These are phyloP conservation scores for Exophiala sp. DNA, from an alignment of 2,329 filamentous ascomycete species.

Conservation along the genomic window DNA sequence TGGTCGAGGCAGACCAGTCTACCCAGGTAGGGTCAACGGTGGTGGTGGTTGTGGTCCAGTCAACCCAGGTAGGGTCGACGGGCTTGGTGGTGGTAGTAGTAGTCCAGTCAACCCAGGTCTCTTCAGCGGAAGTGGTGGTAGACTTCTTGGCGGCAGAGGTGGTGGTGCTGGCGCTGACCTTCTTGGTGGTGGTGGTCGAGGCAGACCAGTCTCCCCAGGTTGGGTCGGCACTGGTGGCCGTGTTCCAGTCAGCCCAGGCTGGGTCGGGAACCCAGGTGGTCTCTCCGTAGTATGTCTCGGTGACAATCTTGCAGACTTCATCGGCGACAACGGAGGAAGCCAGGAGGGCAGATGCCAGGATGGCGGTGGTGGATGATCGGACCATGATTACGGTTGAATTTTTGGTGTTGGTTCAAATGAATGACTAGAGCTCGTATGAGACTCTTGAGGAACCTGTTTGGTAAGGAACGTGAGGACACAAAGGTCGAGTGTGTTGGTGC, in stretches of 20 bases:
- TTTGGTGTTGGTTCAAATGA: constrained; percentile 13
- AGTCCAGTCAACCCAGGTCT: constrained; percentile 4
- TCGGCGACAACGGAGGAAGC: constrained; percentile 13
- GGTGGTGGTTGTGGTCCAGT: constrained; percentile 6
- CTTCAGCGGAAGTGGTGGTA: no score
- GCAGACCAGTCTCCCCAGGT: neutral
- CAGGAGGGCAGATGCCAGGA: constrained; percentile 11
- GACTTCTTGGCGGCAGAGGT: constrained; percentile 4
- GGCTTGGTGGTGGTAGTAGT: neutral
- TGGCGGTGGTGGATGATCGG: constrained; percentile 8
- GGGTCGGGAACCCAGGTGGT: constrained; percentile 11
- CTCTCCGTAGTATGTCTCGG: constrained; percentile 12
- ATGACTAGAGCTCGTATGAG: constrained; percentile 19
- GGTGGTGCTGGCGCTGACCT: neutral
- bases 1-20: neutral
- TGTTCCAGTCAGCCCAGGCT: constrained; percentile 5
- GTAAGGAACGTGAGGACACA: constrained; percentile 20
- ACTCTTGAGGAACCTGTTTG: constrained; percentile 17
- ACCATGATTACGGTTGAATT: constrained; percentile 9
- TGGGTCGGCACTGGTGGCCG: neutral
- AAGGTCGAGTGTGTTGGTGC: constrained; percentile 9
- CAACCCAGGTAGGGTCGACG: constrained; percentile 3
- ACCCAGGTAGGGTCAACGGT: constrained; percentile 1
- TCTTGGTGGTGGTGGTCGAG: constrained; percentile 1
- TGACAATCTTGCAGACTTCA: constrained; percentile 15